These are phyloP conservation scores for Botrytis cinerea DNA, from an alignment of 2,329 filamentous ascomycete species.

Conservation along the genomic window DNA sequence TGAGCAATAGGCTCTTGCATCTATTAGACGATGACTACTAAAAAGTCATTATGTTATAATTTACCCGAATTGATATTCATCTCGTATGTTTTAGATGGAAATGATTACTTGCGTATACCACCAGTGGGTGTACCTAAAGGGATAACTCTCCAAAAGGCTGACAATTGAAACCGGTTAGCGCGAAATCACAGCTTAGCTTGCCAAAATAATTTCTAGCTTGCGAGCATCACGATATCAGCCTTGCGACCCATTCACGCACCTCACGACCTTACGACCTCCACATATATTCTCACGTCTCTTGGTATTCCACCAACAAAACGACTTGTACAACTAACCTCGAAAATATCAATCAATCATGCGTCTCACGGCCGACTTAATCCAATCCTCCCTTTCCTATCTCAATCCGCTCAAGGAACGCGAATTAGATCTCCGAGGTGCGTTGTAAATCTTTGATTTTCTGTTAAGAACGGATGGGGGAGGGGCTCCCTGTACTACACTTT, in stretches of 20 bases:
- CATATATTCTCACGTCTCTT: not conserved
- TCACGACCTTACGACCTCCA: not conserved
- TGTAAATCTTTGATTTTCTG: conserved; percentile 49
- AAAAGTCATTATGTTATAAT: not conserved
- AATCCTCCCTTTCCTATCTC: conserved; percentile 93
- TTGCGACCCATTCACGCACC: not conserved
- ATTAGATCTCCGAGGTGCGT: conserved; percentile 98
- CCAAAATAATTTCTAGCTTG: conserved; percentile 19
- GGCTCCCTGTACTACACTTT: conserved; percentile 75
- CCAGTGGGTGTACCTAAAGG: not conserved
- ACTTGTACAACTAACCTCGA: not conserved
- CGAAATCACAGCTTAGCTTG: conserved; percentile 10
- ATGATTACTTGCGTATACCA: not conserved
- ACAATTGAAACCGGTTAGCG: conserved; percentile 4
- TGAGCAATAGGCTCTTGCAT: not conserved
- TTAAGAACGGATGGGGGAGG: conserved; percentile 74
- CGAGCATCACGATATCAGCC: conserved; percentile 14
- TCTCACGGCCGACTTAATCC: conserved; percentile 92
- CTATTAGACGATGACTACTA: not conserved
- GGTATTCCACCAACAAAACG: conserved; percentile 18
- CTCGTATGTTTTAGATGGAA: not conserved
- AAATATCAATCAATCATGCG: conserved; percentile 62
- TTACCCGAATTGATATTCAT: not conserved
- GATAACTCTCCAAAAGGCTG: not conserved
- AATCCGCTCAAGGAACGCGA: conserved; percentile 99